Conservation (phyloP, 305 asterid genomes). For the Fraxinus greggii region DNA sequence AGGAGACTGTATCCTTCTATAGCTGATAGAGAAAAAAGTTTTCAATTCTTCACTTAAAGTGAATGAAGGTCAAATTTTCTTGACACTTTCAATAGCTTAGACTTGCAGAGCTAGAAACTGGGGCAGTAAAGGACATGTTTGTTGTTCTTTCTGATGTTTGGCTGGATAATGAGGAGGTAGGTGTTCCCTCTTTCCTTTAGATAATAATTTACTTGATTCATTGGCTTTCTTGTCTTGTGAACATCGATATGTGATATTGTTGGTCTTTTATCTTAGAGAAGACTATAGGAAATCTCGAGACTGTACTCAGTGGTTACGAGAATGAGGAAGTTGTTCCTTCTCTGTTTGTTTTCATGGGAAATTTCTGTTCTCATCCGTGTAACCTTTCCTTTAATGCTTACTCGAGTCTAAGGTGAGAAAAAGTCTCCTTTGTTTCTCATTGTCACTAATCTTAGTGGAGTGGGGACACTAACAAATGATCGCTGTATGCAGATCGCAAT, state of each 20-base stretch:
- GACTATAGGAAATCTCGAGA: conserved; percentile 82
- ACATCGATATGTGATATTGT: conserved; percentile 42
- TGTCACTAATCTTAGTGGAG: conserved; percentile 20
- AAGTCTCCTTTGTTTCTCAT: conserved; percentile 16
- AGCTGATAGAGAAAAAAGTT: conserved; percentile 4
- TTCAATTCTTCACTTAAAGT: conserved; percentile 3
- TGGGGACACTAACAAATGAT: conserved; percentile 18
- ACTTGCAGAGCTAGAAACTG: conserved; percentile 75
- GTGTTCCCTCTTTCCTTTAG: conserved; percentile 12
- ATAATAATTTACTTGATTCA: conserved; percentile 8
- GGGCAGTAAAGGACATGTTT: conserved; percentile 91
- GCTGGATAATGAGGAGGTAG: conserved; percentile 80
- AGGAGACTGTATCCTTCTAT: conserved; percentile 82
- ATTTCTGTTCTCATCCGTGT: conserved; percentile 88
- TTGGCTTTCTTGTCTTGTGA: conserved; percentile 8
- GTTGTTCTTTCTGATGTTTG: conserved; percentile 86
- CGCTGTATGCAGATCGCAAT: conserved; percentile 56
- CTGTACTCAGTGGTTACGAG: conserved; percentile 74
- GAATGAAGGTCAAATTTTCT: conserved; percentile 27
- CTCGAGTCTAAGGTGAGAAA: conserved; percentile 66
- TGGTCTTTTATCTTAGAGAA: conserved; percentile 57
- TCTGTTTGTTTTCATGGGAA: conserved; percentile 93
- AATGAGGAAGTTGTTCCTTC: conserved; percentile 80
- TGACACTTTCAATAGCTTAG: conserved; percentile 58
- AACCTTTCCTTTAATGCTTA: conserved; percentile 80